These are phyloP conservation scores for Didymella keratinophila DNA, from an alignment of 2,329 filamentous ascomycete genomes.

Conservation along the genomic window DNA sequence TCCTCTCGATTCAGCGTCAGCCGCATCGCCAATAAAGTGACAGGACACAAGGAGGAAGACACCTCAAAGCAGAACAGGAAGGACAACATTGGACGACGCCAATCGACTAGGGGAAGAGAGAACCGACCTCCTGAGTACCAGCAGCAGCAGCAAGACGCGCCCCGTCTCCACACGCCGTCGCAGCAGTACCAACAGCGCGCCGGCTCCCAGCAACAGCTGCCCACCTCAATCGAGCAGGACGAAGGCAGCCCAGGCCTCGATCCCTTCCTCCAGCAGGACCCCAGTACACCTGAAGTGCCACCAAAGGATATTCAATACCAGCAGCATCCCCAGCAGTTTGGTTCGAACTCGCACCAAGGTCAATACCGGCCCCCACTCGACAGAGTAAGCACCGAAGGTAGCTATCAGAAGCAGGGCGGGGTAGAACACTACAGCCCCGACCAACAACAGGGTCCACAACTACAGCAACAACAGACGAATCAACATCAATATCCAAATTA, in stretches of 20 bases:
- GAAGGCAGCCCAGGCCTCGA: constrained; percentile 46
- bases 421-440: constrained; percentile 52
- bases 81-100: constrained; percentile 42
- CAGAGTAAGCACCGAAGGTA: constrained; percentile 50
- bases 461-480: constrained; percentile 35
- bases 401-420: constrained; percentile 50
- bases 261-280: constrained; percentile 49
- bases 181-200: constrained; percentile 40
- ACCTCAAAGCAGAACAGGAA: constrained; percentile 38
- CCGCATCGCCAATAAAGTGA: constrained; percentile 42
- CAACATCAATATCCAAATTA: constrained; percentile 44
- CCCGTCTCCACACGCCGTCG: constrained; percentile 29
- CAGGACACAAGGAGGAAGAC: constrained; percentile 45
- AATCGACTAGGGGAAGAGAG: constrained; percentile 50
- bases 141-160: constrained; percentile 27
- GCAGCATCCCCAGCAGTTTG: constrained; percentile 29
- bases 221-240: constrained; percentile 49
- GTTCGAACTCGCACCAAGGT: constrained; percentile 40
- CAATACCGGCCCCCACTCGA: constrained; percentile 50
- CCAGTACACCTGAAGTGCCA: constrained; percentile 44
- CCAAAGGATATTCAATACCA: constrained; percentile 48
- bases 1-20: constrained; percentile 45
- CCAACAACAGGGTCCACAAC: constrained; percentile 43
- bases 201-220: constrained; percentile 45
- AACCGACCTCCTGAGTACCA: constrained; percentile 36